A percentile compares a stretch with the other conserved stretches of the same genome.
Conservation (phyloP, 2,329 filamentous ascomycete species). For the Alternaria metachromatica region DNA sequence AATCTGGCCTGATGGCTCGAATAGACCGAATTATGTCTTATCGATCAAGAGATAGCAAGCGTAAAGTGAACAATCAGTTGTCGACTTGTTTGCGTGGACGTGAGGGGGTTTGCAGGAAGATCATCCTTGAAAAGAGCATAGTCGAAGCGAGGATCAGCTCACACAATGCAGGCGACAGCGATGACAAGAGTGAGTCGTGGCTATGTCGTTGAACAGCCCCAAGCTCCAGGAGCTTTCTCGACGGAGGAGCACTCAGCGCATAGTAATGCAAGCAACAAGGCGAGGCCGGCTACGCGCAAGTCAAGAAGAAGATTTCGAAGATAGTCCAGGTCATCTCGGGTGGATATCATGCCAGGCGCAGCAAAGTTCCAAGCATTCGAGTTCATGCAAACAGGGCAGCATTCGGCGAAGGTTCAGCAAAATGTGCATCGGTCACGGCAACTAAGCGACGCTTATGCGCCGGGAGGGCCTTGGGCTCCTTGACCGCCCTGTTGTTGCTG, state of each 20-base stretch:
- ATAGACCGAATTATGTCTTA: too few species aligned
- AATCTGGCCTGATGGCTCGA: too few species aligned
- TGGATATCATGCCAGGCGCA: conserved; percentile 34
- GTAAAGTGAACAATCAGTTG: neutral
- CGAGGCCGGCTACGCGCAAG: conserved; percentile 22
- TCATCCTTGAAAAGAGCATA: conserved; percentile 17
- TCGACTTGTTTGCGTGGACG: neutral
- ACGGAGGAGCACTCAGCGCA: conserved; percentile 23
- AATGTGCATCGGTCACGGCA: conserved; percentile 44
- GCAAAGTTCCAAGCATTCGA: conserved; percentile 36
- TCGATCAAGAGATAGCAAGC: neutral
- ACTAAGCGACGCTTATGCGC: conserved; percentile 42
- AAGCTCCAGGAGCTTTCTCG: conserved; percentile 1
- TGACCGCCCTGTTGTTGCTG: conserved; percentile 54
- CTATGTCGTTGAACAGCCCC: conserved; percentile 3
- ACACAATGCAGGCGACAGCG: conserved; percentile 19
- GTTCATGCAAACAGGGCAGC: conserved; percentile 49
- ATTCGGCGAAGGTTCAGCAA: conserved; percentile 46
- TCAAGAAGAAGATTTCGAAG: conserved; percentile 28
- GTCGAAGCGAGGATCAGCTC: conserved; percentile 19
- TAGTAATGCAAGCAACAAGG: conserved; percentile 28
- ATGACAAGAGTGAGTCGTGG: conserved; percentile 3
- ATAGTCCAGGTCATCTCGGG: conserved; percentile 20
- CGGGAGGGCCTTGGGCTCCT: conserved; percentile 42
- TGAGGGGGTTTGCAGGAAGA: conserved; percentile 4